phyloP scores from a whole-genome alignment of 129 eudicot genomes.

The Mikania micrantha region DNA sequence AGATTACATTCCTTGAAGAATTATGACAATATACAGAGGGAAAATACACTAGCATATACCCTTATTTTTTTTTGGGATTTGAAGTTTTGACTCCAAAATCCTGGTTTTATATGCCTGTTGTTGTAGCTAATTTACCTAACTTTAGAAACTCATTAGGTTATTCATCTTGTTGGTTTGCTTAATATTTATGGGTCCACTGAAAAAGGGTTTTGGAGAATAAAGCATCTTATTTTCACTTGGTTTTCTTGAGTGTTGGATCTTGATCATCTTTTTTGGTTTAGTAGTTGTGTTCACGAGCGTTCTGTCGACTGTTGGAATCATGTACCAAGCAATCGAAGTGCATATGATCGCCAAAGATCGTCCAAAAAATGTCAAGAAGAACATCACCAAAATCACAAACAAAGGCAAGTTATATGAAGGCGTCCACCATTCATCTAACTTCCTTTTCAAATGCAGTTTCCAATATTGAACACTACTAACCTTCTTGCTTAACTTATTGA shows the following conservation, averaged over 20 bases:
- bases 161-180: constrained; percentile 16
- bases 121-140: neutral
- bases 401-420: constrained; percentile 46
- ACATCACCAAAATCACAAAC: constrained; percentile 37
- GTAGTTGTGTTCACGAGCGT: neutral
- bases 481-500: neutral
- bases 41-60: neutral
- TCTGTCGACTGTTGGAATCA: constrained; percentile 36
- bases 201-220: constrained; percentile 28
- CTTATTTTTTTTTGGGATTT: neutral
- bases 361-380: constrained; percentile 47
- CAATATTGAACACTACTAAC: constrained; percentile 14
- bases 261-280: constrained; percentile 23
- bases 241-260: constrained; percentile 24
- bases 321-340: constrained; percentile 55
- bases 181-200: constrained; percentile 29
- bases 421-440: constrained; percentile 32
- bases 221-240: constrained; percentile 17
- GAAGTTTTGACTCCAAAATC: neutral
- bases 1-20: neutral
- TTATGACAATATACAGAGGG: neutral
- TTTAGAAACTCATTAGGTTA: constrained; percentile 27
- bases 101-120: neutral
- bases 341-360: constrained; percentile 48
- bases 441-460: constrained; percentile 25